A percentile compares a stretch with the other conserved stretches of the same genome.
Evolutionary conservation across 2,329 filamentous ascomycete genomes (phyloP).

Genomic region (Cladosporium velox): DNA sequence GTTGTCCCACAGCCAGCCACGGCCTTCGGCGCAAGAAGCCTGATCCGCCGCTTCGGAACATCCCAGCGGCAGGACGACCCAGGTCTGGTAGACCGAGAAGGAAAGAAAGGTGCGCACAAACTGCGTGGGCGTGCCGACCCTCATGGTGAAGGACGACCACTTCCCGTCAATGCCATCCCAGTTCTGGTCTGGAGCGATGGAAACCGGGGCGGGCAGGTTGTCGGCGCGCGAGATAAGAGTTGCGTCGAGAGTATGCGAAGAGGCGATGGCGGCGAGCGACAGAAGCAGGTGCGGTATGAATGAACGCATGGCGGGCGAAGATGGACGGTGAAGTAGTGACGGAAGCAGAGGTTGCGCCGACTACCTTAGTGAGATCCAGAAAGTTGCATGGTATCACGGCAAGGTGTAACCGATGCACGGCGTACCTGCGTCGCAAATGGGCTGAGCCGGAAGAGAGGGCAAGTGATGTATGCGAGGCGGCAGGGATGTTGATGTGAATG

Average conservation of each 20-base stretch:
- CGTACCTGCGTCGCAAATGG: constrained; percentile 17
- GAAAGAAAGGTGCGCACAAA: constrained; percentile 61
- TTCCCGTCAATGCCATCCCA: constrained; percentile 65
- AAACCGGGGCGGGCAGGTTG: constrained; percentile 31
- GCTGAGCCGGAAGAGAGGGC: not conserved
- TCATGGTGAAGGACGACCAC: constrained; percentile 71
- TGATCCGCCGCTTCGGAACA: constrained; percentile 46
- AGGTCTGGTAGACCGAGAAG: constrained; percentile 70
- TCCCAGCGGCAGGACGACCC: constrained; percentile 63
- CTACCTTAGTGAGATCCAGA: constrained; percentile 4
- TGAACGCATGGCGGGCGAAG: constrained; percentile 21
- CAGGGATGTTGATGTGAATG: not conserved
- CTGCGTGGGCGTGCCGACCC: constrained; percentile 56
- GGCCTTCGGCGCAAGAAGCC: constrained; percentile 52
- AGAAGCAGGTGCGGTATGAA: constrained; percentile 27
- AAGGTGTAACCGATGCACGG: constrained; percentile 10
- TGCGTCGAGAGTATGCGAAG: constrained; percentile 17
- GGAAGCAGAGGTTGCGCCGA: constrained; percentile 2
- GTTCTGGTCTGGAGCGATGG: constrained; percentile 34
- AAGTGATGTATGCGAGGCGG: not conserved
- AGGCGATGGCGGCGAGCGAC: constrained; percentile 27
- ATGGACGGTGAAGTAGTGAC: not conserved
- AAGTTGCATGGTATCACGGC: constrained; percentile 17
- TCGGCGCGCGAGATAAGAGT: constrained; percentile 23
- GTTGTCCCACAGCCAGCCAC: constrained; percentile 62